Evolutionary conservation across 2,329 filamentous ascomycete species (phyloP).

Genomic region (Myriangium duriaei): DNA sequence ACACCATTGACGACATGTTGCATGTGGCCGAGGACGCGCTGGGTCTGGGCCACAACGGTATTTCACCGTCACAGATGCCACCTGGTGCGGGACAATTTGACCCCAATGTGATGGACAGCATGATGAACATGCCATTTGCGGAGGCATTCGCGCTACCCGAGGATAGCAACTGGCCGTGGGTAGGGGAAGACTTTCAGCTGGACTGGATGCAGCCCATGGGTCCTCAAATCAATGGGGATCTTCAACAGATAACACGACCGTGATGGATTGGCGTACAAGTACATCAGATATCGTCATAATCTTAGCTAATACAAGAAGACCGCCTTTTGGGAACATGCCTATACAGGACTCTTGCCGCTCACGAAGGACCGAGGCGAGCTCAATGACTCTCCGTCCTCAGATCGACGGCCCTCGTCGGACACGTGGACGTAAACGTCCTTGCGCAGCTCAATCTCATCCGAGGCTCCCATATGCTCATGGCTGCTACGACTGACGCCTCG

Average conservation of each 20-base stretch:
- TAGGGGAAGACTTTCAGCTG: constrained; percentile 43
- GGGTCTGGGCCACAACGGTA: not conserved
- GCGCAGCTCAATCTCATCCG: constrained; percentile 8
- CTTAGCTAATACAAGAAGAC: too few species aligned
- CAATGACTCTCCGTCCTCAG: not conserved
- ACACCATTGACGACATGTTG: constrained; percentile 6
- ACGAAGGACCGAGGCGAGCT: not conserved
- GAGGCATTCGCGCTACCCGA: not conserved
- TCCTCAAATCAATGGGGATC: not conserved
- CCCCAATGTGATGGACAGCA: not conserved
- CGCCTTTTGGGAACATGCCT: too few species aligned
- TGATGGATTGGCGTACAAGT: too few species aligned
- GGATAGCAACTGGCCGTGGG: constrained; percentile 6
- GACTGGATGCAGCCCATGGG: constrained; percentile 24
- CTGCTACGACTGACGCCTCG: not conserved
- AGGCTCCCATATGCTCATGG: not conserved
- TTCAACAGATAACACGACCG: too few species aligned
- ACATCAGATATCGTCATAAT: not conserved
- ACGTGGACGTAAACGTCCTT: constrained; percentile 7
- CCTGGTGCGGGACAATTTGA: not conserved
- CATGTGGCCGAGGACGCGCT: not conserved
- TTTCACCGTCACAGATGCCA: not conserved
- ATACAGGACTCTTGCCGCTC: not conserved
- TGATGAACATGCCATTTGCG: not conserved
- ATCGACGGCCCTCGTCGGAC: constrained; percentile 1